Evolutionary conservation across 345 rosid species (phyloP).

Genomic region (Ceriops zippeliana): DNA sequence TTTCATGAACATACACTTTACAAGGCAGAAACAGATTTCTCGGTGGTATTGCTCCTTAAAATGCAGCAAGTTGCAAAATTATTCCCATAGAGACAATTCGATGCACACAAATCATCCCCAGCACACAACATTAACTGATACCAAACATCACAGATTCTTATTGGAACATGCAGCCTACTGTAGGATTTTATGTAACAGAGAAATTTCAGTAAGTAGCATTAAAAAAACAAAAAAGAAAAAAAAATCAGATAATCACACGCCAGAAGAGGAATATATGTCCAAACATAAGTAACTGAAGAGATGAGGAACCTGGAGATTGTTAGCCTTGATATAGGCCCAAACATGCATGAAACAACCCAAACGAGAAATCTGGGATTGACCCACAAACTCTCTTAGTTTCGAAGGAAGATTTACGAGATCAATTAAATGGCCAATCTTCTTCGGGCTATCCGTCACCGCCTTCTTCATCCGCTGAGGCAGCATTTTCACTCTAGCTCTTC

Average conservation of each 20-base stretch:
- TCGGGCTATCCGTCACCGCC: slow-evolving; percentile 63
- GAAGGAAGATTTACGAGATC: slow-evolving; percentile 92
- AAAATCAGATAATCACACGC: background rate
- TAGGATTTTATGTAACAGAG: background rate
- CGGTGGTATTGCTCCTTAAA: background rate
- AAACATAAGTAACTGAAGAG: background rate
- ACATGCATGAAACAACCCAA: slow-evolving; percentile 83
- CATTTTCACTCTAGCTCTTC: slow-evolving; percentile 39
- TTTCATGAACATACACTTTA: too few relatives aligned
- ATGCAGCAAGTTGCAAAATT: background rate
- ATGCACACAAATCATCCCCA: background rate
- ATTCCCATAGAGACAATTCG: background rate
- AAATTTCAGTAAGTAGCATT: background rate
- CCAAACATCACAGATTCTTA: background rate
- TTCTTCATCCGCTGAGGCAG: slow-evolving; percentile 69
- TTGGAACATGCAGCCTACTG: background rate
- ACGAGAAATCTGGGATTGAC: slow-evolving; percentile 85
- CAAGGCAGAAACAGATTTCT: background rate
- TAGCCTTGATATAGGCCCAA: slow-evolving; percentile 86
- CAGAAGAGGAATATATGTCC: background rate
- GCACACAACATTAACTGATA: background rate
- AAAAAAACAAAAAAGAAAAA: background rate
- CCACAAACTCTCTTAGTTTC: slow-evolving; percentile 74
- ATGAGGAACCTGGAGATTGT: slow-evolving; percentile 69
- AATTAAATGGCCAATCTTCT: slow-evolving; percentile 75